Conservation (phyloP, 1,284 basidiomycete genomes). For the Peniophora sp. region DNA sequence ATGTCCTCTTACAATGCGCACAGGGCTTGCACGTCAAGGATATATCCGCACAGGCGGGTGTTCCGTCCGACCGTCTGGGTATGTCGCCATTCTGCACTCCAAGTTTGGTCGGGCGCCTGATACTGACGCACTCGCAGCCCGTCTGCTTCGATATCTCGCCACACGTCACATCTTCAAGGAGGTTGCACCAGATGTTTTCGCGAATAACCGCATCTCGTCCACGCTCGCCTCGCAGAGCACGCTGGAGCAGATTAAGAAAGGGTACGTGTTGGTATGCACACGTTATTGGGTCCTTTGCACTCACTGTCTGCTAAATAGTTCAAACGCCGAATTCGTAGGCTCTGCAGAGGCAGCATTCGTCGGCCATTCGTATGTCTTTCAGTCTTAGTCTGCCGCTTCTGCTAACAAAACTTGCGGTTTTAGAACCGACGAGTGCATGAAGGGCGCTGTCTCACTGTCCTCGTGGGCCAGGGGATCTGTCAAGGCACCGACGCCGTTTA, state of each 20-base stretch:
- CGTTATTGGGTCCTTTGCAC: not conserved
- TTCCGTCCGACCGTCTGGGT: slow-evolving; percentile 2
- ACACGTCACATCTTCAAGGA: not conserved
- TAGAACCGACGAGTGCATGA: not conserved
- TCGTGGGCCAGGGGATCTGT: not conserved
- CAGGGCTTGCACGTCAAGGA: slow-evolving; percentile 5
- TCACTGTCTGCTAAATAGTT: not conserved
- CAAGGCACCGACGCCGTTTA: not conserved
- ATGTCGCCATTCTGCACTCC: not conserved
- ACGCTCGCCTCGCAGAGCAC: not conserved
- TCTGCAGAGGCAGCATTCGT: not conserved
- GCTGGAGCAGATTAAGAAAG: not conserved
- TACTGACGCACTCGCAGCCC: slow-evolving; percentile 12
- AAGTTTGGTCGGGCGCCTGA: not conserved
- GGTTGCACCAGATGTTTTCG: not conserved
- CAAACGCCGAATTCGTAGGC: not conserved
- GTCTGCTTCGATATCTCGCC: slow-evolving; percentile 20
- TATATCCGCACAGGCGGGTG: not conserved
- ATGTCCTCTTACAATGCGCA: not conserved
- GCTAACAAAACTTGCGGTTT: not conserved
- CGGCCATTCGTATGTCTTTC: not conserved
- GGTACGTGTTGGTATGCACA: too few relatives aligned
- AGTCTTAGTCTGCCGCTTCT: not conserved
- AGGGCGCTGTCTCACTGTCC: not conserved
- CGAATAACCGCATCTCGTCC: not conserved